A percentile compares a stretch with the other conserved stretches of the same genome.
phyloP scores from a whole-genome alignment of 805 yeast genomes.

The Kodamaea nitidulidarum region DNA sequence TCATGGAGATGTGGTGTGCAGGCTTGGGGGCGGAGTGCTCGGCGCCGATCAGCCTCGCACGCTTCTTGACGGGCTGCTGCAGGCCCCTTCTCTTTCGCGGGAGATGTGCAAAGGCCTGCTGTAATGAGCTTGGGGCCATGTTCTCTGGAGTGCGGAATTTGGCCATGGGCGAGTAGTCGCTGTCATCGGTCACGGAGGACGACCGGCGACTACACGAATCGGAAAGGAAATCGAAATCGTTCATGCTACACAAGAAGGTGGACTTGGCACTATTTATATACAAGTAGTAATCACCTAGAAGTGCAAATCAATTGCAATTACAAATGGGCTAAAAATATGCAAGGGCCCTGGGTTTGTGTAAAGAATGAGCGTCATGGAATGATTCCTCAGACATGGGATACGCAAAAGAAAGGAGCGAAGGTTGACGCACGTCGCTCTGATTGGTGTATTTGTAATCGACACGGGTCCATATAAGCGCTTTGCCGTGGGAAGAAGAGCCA shows the following conservation, averaged over 20 bases:
- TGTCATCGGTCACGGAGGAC: not conserved
- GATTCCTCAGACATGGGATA: not conserved
- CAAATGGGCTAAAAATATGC: constrained; percentile 1
- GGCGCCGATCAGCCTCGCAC: constrained; percentile 2
- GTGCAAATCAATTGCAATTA: not conserved
- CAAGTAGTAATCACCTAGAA: not conserved
- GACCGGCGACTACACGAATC: constrained; percentile 1
- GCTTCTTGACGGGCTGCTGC: constrained; percentile 3
- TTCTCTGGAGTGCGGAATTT: not conserved
- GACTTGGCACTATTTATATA: not conserved
- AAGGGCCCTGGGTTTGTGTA: not conserved
- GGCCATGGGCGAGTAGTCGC: constrained; percentile 1
- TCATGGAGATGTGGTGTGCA: constrained; percentile 14
- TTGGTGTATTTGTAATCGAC: no score
- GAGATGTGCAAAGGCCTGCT: not conserved
- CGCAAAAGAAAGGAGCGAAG: not conserved
- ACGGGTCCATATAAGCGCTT: not conserved
- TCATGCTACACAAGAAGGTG: not conserved
- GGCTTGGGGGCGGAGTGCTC: not conserved
- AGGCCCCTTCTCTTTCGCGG: not conserved
- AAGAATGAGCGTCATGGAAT: constrained; percentile 1
- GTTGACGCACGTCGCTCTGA: not conserved
- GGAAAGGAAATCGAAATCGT: constrained; percentile 1
- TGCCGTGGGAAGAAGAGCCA: constrained; percentile 3
- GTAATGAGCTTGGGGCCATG: not conserved